A percentile compares a stretch with the other conserved stretches of the same genome.
Conservation (phyloP, 1,284 basidiomycete species). For the Rhodotorula sp. region DNA sequence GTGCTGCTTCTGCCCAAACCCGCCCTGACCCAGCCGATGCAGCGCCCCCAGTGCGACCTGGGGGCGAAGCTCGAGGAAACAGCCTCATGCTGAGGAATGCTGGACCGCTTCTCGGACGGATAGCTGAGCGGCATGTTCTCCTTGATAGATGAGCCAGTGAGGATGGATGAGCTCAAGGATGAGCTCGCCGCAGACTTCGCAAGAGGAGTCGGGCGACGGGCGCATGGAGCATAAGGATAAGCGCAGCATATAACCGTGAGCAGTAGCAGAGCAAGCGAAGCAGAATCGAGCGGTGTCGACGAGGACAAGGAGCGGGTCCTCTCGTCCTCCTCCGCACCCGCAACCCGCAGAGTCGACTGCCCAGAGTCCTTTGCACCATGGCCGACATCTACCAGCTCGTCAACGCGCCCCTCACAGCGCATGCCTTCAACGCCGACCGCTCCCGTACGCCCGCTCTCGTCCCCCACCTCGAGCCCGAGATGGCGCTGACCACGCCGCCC, state of each 20-base stretch:
- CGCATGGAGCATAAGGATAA: background rate
- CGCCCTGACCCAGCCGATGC: too few species aligned
- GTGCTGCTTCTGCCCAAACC: too few species aligned
- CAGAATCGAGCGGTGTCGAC: background rate
- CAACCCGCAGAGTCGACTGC: slow-evolving; percentile 32
- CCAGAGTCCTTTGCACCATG: slow-evolving; percentile 35
- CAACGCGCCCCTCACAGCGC: slow-evolving; percentile 81
- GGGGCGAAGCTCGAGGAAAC: too few species aligned
- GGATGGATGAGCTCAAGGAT: too few species aligned
- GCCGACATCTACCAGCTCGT: slow-evolving; percentile 56
- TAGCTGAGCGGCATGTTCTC: too few species aligned
- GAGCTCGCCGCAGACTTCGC: background rate
- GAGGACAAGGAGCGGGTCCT: background rate
- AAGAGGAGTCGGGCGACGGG: background rate
- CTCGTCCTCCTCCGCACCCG: background rate
- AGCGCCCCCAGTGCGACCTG: too few species aligned
- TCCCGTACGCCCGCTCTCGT: slow-evolving; percentile 61
- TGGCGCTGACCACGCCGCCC: background rate
- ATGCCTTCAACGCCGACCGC: slow-evolving; percentile 90
- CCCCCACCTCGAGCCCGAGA: background rate
- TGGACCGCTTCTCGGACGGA: too few species aligned
- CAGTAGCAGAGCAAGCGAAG: background rate
- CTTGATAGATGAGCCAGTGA: too few species aligned
- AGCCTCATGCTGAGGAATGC: too few species aligned
- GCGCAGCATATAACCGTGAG: too few species aligned